phyloP scores from a whole-genome alignment of 106 monocot species.

The Hemerocallis citrina region DNA sequence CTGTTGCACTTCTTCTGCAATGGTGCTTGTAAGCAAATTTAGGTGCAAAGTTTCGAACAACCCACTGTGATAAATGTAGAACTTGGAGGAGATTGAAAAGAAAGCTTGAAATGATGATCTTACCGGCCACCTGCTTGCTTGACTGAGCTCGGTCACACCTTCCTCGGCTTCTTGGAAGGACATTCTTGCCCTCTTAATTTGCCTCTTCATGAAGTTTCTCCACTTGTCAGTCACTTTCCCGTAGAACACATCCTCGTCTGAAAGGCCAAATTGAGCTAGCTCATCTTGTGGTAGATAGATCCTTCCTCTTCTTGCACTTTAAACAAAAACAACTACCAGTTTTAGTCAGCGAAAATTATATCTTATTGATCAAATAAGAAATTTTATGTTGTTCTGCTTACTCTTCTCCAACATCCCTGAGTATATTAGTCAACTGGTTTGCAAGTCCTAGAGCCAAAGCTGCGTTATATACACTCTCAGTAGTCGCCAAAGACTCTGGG shows the following conservation, averaged over 20 bases:
- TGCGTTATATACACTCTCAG: conserved; percentile 29
- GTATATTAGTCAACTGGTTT: conserved; percentile 52
- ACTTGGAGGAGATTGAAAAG: background rate
- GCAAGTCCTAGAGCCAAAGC: conserved; percentile 23
- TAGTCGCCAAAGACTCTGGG: conserved; percentile 43
- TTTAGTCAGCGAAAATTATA: too few relatives aligned
- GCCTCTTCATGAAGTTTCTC: conserved; percentile 89
- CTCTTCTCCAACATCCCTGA: conserved; percentile 76
- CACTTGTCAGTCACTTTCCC: conserved; percentile 88
- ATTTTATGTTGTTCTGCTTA: conserved; percentile 14
- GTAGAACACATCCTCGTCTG: conserved; percentile 77
- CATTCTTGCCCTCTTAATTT: conserved; percentile 81
- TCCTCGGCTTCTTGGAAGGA: conserved; percentile 84
- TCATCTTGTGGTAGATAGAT: conserved; percentile 93
- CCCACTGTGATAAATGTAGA: too few relatives aligned
- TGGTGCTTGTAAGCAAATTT: background rate
- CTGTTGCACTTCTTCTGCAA: background rate
- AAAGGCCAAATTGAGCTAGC: conserved; percentile 64
- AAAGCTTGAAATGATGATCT: background rate
- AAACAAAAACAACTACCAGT: too few relatives aligned
- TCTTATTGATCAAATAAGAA: too few relatives aligned
- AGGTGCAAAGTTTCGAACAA: background rate
- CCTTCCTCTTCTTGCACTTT: conserved; percentile 88
- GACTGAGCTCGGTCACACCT: conserved; percentile 77
- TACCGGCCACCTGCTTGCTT: conserved; percentile 96